Evolutionary conservation across 1,284 basidiomycete species (phyloP).

Genomic region (Ustilago lituana): DNA sequence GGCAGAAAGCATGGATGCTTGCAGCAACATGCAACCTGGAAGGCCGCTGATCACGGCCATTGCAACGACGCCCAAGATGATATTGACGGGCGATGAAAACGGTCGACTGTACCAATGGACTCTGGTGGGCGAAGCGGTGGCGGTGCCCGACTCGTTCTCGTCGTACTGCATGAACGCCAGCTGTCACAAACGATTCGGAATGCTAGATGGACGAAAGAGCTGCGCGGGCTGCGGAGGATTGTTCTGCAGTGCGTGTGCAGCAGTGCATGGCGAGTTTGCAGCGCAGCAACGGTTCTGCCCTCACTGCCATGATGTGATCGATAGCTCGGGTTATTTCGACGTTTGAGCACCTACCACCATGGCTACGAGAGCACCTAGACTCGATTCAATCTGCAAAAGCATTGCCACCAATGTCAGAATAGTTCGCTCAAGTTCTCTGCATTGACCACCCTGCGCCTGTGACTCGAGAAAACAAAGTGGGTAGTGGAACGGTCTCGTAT

Average conservation of each 20-base stretch:
- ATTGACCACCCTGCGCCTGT: too few species aligned
- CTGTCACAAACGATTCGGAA: constrained; percentile 52
- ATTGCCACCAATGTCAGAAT: too few species aligned
- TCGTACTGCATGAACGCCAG: constrained; percentile 42
- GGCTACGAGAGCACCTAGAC: constrained; percentile 24
- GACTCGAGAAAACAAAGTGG: too few species aligned
- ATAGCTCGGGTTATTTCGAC: constrained; percentile 33
- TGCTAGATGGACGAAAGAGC: constrained; percentile 49
- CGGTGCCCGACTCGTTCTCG: constrained; percentile 43
- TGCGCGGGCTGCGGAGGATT: constrained; percentile 57
- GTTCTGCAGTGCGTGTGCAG: constrained; percentile 53
- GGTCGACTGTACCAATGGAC: constrained; percentile 62
- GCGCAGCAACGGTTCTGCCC: constrained; percentile 36
- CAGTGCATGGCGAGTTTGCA: constrained; percentile 20
- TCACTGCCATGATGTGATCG: constrained; percentile 25
- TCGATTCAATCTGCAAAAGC: too few species aligned
- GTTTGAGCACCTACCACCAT: not conserved
- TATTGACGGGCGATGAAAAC: constrained; percentile 58
- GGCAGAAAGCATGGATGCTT: not conserved
- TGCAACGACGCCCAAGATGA: constrained; percentile 20
- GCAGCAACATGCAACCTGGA: not conserved
- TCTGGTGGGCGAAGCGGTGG: constrained; percentile 57
- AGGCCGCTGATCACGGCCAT: constrained; percentile 42
- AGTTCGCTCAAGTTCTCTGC: too few species aligned
- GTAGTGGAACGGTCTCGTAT: too few species aligned